Evolutionary conservation across 495 filamentous ascomycete genomes (phyloP).

Genomic region (Aspergillus haitiensis): DNA sequence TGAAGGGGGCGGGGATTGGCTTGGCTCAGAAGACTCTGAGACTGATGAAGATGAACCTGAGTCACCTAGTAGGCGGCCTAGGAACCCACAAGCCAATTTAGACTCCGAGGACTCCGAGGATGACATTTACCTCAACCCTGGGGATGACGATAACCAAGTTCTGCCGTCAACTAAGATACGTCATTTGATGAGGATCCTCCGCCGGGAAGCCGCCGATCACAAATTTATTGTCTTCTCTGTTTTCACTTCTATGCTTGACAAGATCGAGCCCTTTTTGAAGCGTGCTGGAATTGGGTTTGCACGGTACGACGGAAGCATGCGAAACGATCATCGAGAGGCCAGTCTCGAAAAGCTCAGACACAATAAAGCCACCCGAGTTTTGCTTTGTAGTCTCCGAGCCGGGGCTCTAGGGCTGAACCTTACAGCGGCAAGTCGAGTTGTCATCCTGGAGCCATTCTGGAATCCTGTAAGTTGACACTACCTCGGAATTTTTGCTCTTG

Average conservation of each 20-base stretch:
- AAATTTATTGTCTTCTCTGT: slow-evolving; percentile 99
- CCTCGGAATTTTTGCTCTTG: neutral
- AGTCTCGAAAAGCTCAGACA: slow-evolving; percentile 74
- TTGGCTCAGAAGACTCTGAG: slow-evolving; percentile 64
- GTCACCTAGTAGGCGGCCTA: slow-evolving; percentile 30
- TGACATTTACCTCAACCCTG: slow-evolving; percentile 43
- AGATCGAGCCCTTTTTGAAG: slow-evolving; percentile 87
- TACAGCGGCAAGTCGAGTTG: slow-evolving; percentile 87
- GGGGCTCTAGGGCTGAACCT: slow-evolving; percentile 91
- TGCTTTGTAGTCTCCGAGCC: slow-evolving; percentile 91
- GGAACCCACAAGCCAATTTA: slow-evolving; percentile 2
- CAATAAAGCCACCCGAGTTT: slow-evolving; percentile 67
- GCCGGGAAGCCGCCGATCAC: slow-evolving; percentile 70
- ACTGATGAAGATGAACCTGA: slow-evolving; percentile 51
- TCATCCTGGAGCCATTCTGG: slow-evolving; percentile 98
- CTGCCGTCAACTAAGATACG: slow-evolving; percentile 87
- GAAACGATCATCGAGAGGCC: slow-evolving; percentile 87
- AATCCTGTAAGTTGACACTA: slow-evolving; percentile 67
- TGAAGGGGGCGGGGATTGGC: slow-evolving; percentile 79
- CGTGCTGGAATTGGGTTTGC: slow-evolving; percentile 71
- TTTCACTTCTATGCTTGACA: slow-evolving; percentile 96
- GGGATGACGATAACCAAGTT: slow-evolving; percentile 50
- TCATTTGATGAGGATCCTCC: slow-evolving; percentile 76
- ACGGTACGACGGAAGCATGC: slow-evolving; percentile 94
- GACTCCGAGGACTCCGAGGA: slow-evolving; percentile 35